phyloP scores from a whole-genome alignment of 768 basidiomycete species.

The Lepiota venenata region DNA sequence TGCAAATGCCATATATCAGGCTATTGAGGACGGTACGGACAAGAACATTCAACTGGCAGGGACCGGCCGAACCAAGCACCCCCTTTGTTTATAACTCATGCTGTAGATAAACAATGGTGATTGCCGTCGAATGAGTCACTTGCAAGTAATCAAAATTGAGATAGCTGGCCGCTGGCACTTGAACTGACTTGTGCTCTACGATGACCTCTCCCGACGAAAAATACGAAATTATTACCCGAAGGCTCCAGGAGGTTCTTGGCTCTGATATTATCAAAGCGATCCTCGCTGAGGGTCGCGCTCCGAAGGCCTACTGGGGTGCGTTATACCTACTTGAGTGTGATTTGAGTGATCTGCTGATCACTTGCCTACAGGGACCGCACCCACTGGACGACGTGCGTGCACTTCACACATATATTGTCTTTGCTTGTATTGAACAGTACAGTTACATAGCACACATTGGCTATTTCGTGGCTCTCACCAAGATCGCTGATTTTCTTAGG shows the following conservation, averaged over 20 bases:
- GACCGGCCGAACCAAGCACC: too few relatives aligned
- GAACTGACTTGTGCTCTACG: background rate
- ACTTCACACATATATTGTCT: background rate
- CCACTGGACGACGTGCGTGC: slow-evolving; percentile 87
- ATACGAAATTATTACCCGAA: slow-evolving; percentile 81
- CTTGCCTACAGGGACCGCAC: slow-evolving; percentile 70
- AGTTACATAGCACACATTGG: slow-evolving; percentile 80
- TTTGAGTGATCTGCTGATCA: slow-evolving; percentile 8
- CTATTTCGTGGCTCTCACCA: slow-evolving; percentile 92
- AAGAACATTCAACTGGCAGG: too few relatives aligned
- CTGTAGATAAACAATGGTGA: slow-evolving; percentile 8
- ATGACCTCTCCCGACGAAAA: slow-evolving; percentile 46
- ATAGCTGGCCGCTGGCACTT: background rate
- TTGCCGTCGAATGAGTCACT: slow-evolving; percentile 12
- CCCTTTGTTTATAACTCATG: background rate
- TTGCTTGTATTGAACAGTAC: background rate
- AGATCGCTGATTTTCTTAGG: slow-evolving; percentile 93
- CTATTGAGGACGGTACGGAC: slow-evolving; percentile 20
- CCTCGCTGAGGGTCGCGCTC: slow-evolving; percentile 68
- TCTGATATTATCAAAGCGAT: slow-evolving; percentile 81
- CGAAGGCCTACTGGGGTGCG: slow-evolving; percentile 92
- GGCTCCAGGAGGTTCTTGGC: slow-evolving; percentile 85
- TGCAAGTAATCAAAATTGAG: background rate
- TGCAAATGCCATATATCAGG: slow-evolving; percentile 21
- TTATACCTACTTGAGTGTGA: slow-evolving; percentile 15